A percentile compares a stretch with the other conserved stretches of the same genome.
These are phyloP conservation scores for Colletotrichum gloeosporioides DNA, from an alignment of 2,329 filamentous ascomycete species.

Conservation along the genomic window DNA sequence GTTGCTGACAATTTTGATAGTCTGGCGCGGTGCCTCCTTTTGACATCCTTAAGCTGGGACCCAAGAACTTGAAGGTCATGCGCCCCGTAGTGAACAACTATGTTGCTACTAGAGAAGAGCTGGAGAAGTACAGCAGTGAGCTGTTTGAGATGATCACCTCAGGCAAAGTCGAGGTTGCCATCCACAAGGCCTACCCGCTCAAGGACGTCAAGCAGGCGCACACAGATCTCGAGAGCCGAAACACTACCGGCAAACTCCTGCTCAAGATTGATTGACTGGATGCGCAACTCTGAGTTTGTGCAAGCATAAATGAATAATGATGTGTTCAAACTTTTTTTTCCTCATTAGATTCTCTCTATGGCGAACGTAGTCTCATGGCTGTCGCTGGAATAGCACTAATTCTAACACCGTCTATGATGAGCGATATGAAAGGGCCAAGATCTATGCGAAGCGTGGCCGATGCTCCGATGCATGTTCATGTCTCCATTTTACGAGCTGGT, in stretches of 20 bases:
- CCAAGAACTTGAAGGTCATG: constrained; percentile 80
- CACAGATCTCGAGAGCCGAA: constrained; percentile 78
- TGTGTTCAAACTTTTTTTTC: not conserved
- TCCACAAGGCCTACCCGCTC: constrained; percentile 81
- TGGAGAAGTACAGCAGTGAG: constrained; percentile 72
- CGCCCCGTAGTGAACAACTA: constrained; percentile 79
- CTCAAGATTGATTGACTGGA: constrained; percentile 61
- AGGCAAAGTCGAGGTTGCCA: constrained; percentile 72
- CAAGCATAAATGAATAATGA: not conserved
- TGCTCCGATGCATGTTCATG: not conserved
- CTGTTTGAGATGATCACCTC: constrained; percentile 75
- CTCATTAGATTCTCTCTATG: not conserved
- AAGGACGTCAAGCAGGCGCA: constrained; percentile 77
- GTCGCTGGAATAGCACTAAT: constrained; percentile 15
- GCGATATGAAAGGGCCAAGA: not conserved
- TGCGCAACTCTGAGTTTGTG: not conserved
- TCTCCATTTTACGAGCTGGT: not conserved
- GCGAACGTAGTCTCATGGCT: constrained; percentile 7
- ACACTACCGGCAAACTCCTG: constrained; percentile 84
- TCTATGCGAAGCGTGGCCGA: not conserved
- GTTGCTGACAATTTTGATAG: constrained; percentile 29
- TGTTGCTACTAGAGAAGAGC: constrained; percentile 71
- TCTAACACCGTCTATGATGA: constrained; percentile 6
- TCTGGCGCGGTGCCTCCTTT: constrained; percentile 78
- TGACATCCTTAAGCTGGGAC: constrained; percentile 57